Base-by-base conservation (phyloP, 2,329 filamentous ascomycete species). In the Ophiostoma quercus region DNA sequence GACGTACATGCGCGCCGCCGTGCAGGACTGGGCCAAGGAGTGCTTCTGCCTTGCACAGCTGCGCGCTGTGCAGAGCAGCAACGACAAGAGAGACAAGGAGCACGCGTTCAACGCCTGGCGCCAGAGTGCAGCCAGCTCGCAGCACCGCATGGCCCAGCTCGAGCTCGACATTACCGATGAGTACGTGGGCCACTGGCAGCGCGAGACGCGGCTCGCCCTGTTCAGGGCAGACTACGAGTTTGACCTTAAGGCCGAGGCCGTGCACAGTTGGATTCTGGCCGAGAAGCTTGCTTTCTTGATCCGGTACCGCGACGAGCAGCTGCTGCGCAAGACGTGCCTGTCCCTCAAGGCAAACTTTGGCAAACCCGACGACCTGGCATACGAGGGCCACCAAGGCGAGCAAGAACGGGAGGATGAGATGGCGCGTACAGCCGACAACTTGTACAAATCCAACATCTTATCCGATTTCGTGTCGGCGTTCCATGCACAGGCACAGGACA, bases 191-290 rank as follows among this genome's bases (percentile, higher is more conserved):
- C 73, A 74, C 51, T 79, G 77, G 77, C 70, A 70, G 16, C 73
- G 74, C 34, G 75, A 76, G 72, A 72, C 75, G 37, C 74, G 73
- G 39, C 74, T 78, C 1, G 72, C 67, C 9, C 25, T 72, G 0
- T 76, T 74, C 47, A 67, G 68, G 9, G 71, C 71, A 6, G 72
- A 73, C 14, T 70, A 73, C 2, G 70, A 70, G 29, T 66, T 73
- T 34, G 63, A 69, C n/a, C 72, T 72, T 19, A 74, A 75, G 69
- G 29, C 34, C 14, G 72, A 71, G 0, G 71, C 74, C 8, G 57
- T 77, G 9, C 73, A 73, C 14, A 72, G 74, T 57, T 78, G 77
- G 77, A 68, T 73, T 6, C 73, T 76, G 41, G 72, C 74, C 37
- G 75, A 77, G 67, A 74, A 74, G 63, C 73, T 77, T 1, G 74